A percentile compares a stretch with the other conserved stretches of the same genome.
These are phyloP conservation scores for Ceratobasidium sp. DNA, from an alignment of 1,284 basidiomycete species.

Conservation along the genomic window DNA sequence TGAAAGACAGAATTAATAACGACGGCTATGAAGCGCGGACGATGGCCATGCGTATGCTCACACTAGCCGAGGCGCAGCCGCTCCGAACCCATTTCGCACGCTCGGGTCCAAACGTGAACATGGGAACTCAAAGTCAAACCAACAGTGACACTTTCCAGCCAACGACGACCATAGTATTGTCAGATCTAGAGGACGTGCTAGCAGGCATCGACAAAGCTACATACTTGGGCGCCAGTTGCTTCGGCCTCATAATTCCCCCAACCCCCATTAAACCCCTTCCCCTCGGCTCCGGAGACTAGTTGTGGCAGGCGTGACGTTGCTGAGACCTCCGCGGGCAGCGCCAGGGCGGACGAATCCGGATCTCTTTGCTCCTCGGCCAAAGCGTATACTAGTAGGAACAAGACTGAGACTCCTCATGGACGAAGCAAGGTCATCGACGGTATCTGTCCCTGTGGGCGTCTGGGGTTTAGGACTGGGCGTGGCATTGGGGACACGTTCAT, in stretches of 20 bases:
- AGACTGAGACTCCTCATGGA: constrained; percentile 73
- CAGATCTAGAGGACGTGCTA: not conserved
- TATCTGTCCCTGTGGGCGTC: constrained; percentile 52
- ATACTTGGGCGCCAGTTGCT: constrained; percentile 14
- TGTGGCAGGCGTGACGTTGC: constrained; percentile 23
- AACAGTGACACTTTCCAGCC: not conserved
- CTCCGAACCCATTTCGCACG: constrained; percentile 34
- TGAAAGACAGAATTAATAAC: not conserved
- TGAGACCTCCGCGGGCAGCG: constrained; percentile 37
- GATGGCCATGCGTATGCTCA: not conserved
- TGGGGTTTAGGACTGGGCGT: constrained; percentile 44
- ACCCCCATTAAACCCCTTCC: not conserved
- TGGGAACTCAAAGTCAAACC: not conserved
- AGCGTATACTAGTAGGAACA: constrained; percentile 75
- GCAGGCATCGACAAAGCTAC: constrained; percentile 8
- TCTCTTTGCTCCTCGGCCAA: constrained; percentile 70
- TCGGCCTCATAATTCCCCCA: not conserved
- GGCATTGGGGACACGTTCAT: not conserved
- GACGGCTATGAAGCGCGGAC: not conserved
- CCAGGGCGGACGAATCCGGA: constrained; percentile 51
- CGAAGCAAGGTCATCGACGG: constrained; percentile 63
- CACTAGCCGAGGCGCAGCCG: constrained; percentile 11
- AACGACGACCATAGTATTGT: constrained; percentile 20
- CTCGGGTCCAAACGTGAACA: not conserved
- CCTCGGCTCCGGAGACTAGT: constrained; percentile 14